Percentiles rank a stretch among this genome's conserved stretches.
These are phyloP conservation scores for Coccomyxa sp. DNA, from an alignment of 139 green algal genomes.

Conservation along the genomic window DNA sequence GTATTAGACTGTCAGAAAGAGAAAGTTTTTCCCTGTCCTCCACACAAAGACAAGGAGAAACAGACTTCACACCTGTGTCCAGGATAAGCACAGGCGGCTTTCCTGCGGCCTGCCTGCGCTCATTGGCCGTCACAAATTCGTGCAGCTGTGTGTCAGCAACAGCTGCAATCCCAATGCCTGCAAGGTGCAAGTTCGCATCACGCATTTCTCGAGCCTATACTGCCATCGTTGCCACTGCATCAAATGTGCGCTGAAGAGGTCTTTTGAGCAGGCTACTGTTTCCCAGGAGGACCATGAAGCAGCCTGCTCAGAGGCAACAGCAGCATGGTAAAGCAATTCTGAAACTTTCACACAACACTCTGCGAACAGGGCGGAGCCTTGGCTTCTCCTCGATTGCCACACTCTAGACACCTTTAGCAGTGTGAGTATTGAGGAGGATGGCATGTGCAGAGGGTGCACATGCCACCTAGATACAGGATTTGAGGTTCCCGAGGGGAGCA, in stretches of 20 bases:
- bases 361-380: background rate
- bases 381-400: background rate
- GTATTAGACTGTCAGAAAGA: no score
- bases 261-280: no score
- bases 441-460: no score
- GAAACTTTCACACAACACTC: no score
- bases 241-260: no score
- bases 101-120: background rate
- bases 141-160: slow-evolving; percentile 11
- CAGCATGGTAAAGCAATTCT: no score
- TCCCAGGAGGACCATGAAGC: no score
- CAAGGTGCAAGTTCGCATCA: background rate
- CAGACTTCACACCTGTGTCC: background rate
- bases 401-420: background rate
- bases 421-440: background rate
- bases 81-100: background rate
- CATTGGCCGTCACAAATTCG: slow-evolving; percentile 3
- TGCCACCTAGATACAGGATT: no score
- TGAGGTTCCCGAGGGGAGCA: no score
- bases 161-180: slow-evolving; percentile 7
- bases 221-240: no score
- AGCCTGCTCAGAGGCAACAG: no score
- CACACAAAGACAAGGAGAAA: background rate
- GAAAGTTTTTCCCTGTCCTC: no score
- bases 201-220: background rate